Evolutionary conservation across 352 stramenopile species (phyloP).

Genomic region (Pythium volutum): DNA sequence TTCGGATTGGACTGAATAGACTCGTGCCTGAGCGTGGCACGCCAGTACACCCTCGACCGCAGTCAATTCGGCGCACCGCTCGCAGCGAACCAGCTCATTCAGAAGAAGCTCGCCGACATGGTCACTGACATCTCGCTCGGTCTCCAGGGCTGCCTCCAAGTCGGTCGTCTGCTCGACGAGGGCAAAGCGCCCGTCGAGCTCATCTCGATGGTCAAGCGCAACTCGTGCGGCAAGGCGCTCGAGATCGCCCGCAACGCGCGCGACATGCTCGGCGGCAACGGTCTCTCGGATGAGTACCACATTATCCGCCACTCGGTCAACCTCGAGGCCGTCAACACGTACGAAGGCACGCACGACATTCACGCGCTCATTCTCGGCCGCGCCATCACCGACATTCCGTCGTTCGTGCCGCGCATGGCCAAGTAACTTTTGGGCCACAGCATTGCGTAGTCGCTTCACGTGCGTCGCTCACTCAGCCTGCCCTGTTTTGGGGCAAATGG

Average conservation of each 20-base stretch:
- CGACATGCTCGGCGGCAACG: slow-evolving; percentile 98
- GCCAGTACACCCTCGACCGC: slow-evolving; percentile 94
- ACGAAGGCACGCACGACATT: slow-evolving; percentile 98
- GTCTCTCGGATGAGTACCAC: slow-evolving; percentile 98
- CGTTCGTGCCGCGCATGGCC: slow-evolving; percentile 90
- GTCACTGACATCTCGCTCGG: slow-evolving; percentile 94
- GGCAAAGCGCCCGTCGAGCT: slow-evolving; percentile 84
- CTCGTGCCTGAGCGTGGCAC: slow-evolving; percentile 91
- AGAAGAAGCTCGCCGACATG: slow-evolving; percentile 99
- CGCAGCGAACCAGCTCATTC: slow-evolving; percentile 97
- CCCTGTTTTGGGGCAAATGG: background rate
- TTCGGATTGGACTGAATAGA: slow-evolving; percentile 36
- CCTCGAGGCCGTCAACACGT: slow-evolving; percentile 98
- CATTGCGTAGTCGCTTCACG: too few relatives aligned
- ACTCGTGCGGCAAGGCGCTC: slow-evolving; percentile 94
- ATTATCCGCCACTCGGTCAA: slow-evolving; percentile 98
- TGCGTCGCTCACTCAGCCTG: too few relatives aligned
- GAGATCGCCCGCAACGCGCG: slow-evolving; percentile 90
- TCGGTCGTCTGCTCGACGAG: slow-evolving; percentile 90
- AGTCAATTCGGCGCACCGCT: slow-evolving; percentile 96
- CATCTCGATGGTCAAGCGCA: slow-evolving; percentile 95
- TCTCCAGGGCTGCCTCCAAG: slow-evolving; percentile 89
- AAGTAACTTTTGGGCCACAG: slow-evolving; percentile 30
- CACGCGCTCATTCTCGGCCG: slow-evolving; percentile 98
- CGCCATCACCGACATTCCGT: slow-evolving; percentile 94